phyloP scores from a whole-genome alignment of 441 rosid genomes.

The Cnidoscolus chayamansa region DNA sequence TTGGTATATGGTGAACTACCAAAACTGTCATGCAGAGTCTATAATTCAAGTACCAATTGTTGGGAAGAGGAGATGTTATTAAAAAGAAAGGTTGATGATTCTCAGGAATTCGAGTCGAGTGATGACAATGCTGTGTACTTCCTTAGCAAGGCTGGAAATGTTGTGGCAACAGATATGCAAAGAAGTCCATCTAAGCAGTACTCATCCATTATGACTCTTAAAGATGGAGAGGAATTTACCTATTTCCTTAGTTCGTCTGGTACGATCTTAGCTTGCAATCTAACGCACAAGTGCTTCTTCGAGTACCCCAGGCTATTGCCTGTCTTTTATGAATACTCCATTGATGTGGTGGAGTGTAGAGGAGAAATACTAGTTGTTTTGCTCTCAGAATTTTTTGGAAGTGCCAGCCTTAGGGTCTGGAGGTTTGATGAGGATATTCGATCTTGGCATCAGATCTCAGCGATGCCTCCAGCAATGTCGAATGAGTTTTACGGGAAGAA shows the following conservation, averaged over 20 bases:
- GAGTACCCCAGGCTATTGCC: conserved; percentile 79
- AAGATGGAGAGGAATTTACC: conserved; percentile 46
- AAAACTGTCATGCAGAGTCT: conserved; percentile 46
- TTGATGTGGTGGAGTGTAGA: conserved; percentile 69
- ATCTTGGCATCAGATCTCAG: conserved; percentile 63
- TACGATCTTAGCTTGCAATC: conserved; percentile 60
- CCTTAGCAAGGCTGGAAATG: conserved; percentile 75
- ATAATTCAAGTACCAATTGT: conserved; percentile 39
- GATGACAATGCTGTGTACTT: conserved; percentile 58
- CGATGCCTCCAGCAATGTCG: conserved; percentile 83
- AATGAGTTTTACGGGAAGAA: conserved; percentile 72
- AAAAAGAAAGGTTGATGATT: conserved; percentile 36
- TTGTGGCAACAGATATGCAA: conserved; percentile 63
- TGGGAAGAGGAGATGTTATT: conserved; percentile 55
- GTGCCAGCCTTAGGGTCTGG: conserved; percentile 80
- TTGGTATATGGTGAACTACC: conserved; percentile 62
- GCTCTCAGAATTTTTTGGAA: conserved; percentile 72
- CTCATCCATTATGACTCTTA: conserved; percentile 59
- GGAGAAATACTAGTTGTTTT: conserved; percentile 68
- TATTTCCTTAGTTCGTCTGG: conserved; percentile 75
- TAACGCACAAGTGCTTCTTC: conserved; percentile 43
- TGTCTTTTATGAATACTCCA: conserved; percentile 61
- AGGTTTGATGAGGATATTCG: conserved; percentile 40
- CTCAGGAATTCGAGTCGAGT: conserved; percentile 29
- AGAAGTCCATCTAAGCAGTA: conserved; percentile 86